Evolutionary conservation across 169 alveolate species (phyloP).

Genomic region (Plasmodium inui): DNA sequence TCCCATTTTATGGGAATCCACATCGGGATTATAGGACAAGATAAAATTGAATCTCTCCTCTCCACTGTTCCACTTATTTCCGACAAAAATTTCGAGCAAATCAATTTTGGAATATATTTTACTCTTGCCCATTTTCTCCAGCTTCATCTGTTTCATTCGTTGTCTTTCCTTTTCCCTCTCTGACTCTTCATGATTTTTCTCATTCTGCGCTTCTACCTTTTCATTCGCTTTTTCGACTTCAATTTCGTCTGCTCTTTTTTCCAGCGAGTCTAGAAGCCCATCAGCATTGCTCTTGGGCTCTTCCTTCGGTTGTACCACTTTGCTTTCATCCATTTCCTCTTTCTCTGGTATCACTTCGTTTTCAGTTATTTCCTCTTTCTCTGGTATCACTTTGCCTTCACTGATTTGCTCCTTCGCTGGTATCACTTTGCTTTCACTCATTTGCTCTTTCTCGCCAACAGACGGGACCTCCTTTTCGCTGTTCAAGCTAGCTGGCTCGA

Average conservation of each 20-base stretch:
- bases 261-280: slow-evolving; percentile 4
- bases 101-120: slow-evolving; percentile 43
- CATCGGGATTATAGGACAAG: slow-evolving; percentile 20
- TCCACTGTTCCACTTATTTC: slow-evolving; percentile 34
- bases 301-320: background rate
- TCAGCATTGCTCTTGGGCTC: background rate
- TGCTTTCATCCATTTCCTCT: background rate
- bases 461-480: background rate
- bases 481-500: background rate
- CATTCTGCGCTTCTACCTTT: background rate
- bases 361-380: background rate
- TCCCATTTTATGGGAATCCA: background rate
- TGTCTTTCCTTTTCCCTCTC: slow-evolving; percentile 4
- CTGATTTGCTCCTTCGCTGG: no score
- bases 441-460: background rate
- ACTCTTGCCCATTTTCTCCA: slow-evolving; percentile 13
- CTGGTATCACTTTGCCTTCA: background rate
- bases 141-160: slow-evolving; percentile 4
- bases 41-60: slow-evolving; percentile 34
- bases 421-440: no score
- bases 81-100: slow-evolving; percentile 52
- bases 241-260: slow-evolving; percentile 4
- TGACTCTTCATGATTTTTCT: background rate
- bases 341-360: background rate
- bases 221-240: background rate